Evolutionary conservation across 1,139 yeast genomes (phyloP).

Genomic region (Kodamaea fungicola): DNA sequence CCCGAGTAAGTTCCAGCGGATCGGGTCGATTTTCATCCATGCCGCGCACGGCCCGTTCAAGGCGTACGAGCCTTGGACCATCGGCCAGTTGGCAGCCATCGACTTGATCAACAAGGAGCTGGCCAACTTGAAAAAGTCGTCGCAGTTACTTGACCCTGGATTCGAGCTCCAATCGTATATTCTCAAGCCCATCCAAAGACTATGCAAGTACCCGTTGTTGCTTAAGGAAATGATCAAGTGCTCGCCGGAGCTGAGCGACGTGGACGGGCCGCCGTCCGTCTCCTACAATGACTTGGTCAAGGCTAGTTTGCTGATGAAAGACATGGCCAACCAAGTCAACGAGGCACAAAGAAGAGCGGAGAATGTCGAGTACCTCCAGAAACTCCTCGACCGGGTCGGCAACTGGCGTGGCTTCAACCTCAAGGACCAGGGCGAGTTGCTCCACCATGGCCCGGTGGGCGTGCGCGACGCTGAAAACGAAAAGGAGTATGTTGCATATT

Average conservation of each 20-base stretch:
- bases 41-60: conserved; percentile 76
- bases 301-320: conserved; percentile 63
- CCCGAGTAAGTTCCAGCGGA: conserved; percentile 72
- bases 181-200: conserved; percentile 90
- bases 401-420: conserved; percentile 96
- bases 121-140: conserved; percentile 50
- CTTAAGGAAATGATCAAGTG: conserved; percentile 70
- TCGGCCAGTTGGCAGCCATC: conserved; percentile 80
- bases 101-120: conserved; percentile 73
- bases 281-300: conserved; percentile 64
- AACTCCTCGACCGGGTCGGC: conserved; percentile 66
- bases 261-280: conserved; percentile 37
- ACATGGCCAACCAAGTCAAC: conserved; percentile 80
- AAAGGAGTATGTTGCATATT: conserved; percentile 83
- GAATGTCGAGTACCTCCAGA: conserved; percentile 68
- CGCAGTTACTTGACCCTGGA: conserved; percentile 72
- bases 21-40: conserved; percentile 83
- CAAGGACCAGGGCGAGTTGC: conserved; percentile 78
- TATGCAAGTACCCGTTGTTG: conserved; percentile 88
- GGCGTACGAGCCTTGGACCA: conserved; percentile 88
- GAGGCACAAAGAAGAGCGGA: conserved; percentile 94
- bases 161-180: conserved; percentile 87
- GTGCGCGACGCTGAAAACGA: conserved; percentile 78
- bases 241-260: conserved; percentile 34
- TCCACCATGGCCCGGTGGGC: conserved; percentile 73